Conservation (phyloP, 2,329 filamentous ascomycete genomes). For the Fusarium scirpi region DNA sequence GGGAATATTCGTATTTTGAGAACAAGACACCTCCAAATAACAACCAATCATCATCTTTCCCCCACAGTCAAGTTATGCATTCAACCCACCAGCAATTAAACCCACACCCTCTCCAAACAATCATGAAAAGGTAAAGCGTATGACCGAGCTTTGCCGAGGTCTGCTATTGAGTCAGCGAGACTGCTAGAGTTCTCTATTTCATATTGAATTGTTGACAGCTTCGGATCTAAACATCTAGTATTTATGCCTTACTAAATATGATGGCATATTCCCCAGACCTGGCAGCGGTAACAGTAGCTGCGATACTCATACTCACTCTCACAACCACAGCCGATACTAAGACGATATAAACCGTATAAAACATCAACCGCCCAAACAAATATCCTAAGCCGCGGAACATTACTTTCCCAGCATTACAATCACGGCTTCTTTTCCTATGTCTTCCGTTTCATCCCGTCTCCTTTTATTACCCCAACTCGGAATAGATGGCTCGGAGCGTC, state of each 20-base stretch:
- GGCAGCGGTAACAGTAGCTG: no score
- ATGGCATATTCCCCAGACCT: no score
- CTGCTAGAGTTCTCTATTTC: background rate
- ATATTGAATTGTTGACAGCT: background rate
- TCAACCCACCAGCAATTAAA: background rate
- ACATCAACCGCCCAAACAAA: background rate
- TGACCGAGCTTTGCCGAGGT: slow-evolving; percentile 42
- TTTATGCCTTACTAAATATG: no score
- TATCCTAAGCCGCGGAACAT: slow-evolving; percentile 4
- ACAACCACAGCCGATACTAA: accelerated
- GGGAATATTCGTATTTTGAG: background rate
- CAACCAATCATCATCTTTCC: slow-evolving; percentile 22
- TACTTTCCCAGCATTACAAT: background rate
- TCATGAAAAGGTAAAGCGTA: slow-evolving; percentile 26
- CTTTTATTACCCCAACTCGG: slow-evolving; percentile 21
- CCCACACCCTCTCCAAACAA: slow-evolving; percentile 34
- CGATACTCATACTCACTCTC: no score
- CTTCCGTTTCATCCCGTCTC: slow-evolving; percentile 27
- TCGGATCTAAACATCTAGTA: no score
- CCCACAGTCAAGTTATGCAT: slow-evolving; percentile 11
- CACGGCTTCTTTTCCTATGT: background rate
- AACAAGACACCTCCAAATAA: background rate
- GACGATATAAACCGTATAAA: background rate
- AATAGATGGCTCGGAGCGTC: slow-evolving; percentile 40
- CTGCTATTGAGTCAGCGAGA: slow-evolving; percentile 9